Evolutionary conservation across 129 eudicot species (phyloP).

Genomic region (Kitagawia praeruptora): DNA sequence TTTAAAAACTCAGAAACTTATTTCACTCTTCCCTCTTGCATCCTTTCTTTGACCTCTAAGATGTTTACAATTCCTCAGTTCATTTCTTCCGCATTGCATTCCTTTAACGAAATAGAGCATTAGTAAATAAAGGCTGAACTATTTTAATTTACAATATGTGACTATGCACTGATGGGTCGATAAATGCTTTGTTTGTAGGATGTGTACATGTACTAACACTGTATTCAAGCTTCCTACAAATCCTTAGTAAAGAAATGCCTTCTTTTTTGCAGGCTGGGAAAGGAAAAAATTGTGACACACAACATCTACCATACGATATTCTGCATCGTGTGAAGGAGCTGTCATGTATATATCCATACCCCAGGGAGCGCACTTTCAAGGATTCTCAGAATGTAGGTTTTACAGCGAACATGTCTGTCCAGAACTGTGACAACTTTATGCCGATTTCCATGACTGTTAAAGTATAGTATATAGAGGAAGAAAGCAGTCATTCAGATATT

Average conservation of each 20-base stretch:
- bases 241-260: not conserved
- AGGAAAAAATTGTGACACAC: not conserved
- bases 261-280: slow-evolving; percentile 15
- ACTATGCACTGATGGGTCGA: no score
- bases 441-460: slow-evolving; percentile 5
- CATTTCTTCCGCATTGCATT: not conserved
- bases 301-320: slow-evolving; percentile 12
- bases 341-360: slow-evolving; percentile 23
- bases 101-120: not conserved
- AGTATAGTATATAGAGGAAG: slow-evolving; percentile 2
- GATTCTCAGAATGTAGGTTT: slow-evolving; percentile 3
- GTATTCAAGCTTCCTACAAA: not conserved
- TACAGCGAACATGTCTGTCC: not conserved
- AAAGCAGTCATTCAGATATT: not conserved
- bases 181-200: not conserved
- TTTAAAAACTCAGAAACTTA: not conserved
- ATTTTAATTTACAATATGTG: not conserved
- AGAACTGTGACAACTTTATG: slow-evolving; percentile 9
- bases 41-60: not conserved
- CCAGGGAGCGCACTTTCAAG: slow-evolving; percentile 15
- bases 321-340: slow-evolving; percentile 27
- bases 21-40: not conserved
- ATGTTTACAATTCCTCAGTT: not conserved
- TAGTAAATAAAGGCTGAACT: not conserved
- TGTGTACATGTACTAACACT: not conserved